Evolutionary conservation across 2,329 filamentous ascomycete species (phyloP).

Genomic region (Colletotrichum liaoningense): DNA sequence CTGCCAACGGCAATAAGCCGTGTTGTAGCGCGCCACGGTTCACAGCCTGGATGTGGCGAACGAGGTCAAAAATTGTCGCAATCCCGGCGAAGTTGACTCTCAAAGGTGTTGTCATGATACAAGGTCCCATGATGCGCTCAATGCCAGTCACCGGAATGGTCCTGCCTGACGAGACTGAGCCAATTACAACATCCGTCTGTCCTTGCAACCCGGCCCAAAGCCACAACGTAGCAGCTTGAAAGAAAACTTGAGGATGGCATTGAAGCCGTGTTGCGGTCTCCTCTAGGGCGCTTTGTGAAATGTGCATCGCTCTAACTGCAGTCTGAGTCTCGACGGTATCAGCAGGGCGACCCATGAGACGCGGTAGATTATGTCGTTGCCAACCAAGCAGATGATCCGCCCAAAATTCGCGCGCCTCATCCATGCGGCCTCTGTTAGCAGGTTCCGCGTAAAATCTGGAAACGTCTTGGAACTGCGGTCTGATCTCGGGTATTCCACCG

Average conservation of each 20-base stretch:
- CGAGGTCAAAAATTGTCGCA: slow-evolving; percentile 67
- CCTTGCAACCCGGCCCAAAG: slow-evolving; percentile 75
- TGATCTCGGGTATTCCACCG: slow-evolving; percentile 41
- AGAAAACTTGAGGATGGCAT: slow-evolving; percentile 76
- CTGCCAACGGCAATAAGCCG: slow-evolving; percentile 70
- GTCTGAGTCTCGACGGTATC: slow-evolving; percentile 42
- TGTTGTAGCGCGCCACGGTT: slow-evolving; percentile 76
- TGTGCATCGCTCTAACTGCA: slow-evolving; percentile 43
- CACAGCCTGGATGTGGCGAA: slow-evolving; percentile 71
- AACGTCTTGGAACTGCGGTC: slow-evolving; percentile 73
- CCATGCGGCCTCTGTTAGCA: slow-evolving; percentile 42
- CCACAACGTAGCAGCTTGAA: slow-evolving; percentile 78
- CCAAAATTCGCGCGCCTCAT: slow-evolving; percentile 74
- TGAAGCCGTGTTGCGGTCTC: slow-evolving; percentile 51
- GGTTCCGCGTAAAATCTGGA: slow-evolving; percentile 57
- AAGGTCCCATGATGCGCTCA: slow-evolving; percentile 82
- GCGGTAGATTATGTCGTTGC: slow-evolving; percentile 66
- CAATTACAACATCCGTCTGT: slow-evolving; percentile 75
- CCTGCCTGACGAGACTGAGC: slow-evolving; percentile 84
- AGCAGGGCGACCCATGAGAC: slow-evolving; percentile 41
- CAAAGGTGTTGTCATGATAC: slow-evolving; percentile 80
- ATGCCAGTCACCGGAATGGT: slow-evolving; percentile 77
- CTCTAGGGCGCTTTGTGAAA: slow-evolving; percentile 49
- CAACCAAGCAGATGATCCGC: slow-evolving; percentile 70
- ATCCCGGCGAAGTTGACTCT: slow-evolving; percentile 69